These are phyloP conservation scores for Heliamphora pulchella DNA, from an alignment of 179 eudicot species.

Conservation along the genomic window DNA sequence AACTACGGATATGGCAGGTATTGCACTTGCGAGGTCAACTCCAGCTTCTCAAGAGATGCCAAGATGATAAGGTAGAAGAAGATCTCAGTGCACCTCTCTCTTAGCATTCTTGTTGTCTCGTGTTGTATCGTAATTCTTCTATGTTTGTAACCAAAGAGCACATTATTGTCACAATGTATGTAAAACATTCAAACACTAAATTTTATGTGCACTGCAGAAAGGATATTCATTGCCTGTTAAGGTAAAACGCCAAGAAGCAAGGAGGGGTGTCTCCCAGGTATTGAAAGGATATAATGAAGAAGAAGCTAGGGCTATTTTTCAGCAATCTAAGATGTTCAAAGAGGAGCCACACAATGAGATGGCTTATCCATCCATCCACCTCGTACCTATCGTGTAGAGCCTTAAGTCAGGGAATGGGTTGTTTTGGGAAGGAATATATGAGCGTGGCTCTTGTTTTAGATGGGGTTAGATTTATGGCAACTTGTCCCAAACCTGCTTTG, in stretches of 20 bases:
- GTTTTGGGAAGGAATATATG: slow-evolving; percentile 2
- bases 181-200: slow-evolving; percentile 17
- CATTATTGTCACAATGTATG: slow-evolving; percentile 36
- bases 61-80: slow-evolving; percentile 62
- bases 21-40: slow-evolving; percentile 81
- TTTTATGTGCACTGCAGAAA: slow-evolving; percentile 19
- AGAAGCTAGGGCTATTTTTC: slow-evolving; percentile 7
- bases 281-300: neutral
- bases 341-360: slow-evolving; percentile 5
- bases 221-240: slow-evolving; percentile 18
- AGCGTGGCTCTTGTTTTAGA: neutral
- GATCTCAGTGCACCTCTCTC: slow-evolving; percentile 50
- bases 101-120: slow-evolving; percentile 17
- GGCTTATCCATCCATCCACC: neutral
- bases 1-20: slow-evolving; percentile 40
- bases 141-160: slow-evolving; percentile 30
- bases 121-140: neutral
- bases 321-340: slow-evolving; percentile 13
- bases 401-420: neutral
- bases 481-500: neutral
- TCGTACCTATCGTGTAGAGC: neutral
- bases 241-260: slow-evolving; percentile 16
- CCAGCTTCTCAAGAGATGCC: slow-evolving; percentile 63
- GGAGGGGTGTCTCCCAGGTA: slow-evolving; percentile 15
- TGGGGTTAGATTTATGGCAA: neutral